Percentiles rank a stretch among this genome's conserved stretches.
Evolutionary conservation across 352 stramenopile genomes (phyloP).

Genomic region (Phytophthora sp.): DNA sequence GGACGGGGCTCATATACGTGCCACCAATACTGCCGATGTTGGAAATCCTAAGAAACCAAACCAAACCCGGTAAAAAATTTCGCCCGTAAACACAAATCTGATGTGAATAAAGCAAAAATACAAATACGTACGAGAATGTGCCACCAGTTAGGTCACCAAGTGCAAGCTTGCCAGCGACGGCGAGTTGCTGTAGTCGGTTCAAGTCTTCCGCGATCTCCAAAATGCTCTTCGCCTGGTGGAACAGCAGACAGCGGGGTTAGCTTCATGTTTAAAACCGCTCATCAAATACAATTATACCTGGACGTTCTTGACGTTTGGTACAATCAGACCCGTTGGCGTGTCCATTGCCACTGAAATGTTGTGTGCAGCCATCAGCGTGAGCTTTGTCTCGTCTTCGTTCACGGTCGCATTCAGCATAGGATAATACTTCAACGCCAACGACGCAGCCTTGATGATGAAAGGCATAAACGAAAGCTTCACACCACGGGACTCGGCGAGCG

Average conservation of each 20-base stretch:
- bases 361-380: constrained; percentile 92
- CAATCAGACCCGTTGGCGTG: constrained; percentile 94
- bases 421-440: constrained; percentile 93
- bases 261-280: neutral
- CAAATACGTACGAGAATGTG: constrained; percentile 87
- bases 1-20: constrained; percentile 97
- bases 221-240: constrained; percentile 71
- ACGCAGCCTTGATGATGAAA: constrained; percentile 96
- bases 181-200: constrained; percentile 87
- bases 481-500: constrained; percentile 69
- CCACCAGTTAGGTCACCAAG: constrained; percentile 90
- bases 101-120: neutral
- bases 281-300: constrained; percentile 55
- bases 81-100: neutral
- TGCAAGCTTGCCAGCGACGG: constrained; percentile 77
- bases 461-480: constrained; percentile 96
- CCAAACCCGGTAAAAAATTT: neutral
- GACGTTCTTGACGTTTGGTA: constrained; percentile 96
- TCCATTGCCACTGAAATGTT: constrained; percentile 99
- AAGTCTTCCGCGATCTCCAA: constrained; percentile 88
- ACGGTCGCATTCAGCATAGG: constrained; percentile 95
- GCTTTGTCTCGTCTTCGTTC: constrained; percentile 78
- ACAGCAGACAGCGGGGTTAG: constrained; percentile 13
- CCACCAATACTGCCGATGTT: constrained; percentile 97
- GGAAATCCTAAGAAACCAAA: constrained; percentile 61